phyloP scores from a whole-genome alignment of 768 basidiomycete species.

The Rhodotorula paludigena region DNA sequence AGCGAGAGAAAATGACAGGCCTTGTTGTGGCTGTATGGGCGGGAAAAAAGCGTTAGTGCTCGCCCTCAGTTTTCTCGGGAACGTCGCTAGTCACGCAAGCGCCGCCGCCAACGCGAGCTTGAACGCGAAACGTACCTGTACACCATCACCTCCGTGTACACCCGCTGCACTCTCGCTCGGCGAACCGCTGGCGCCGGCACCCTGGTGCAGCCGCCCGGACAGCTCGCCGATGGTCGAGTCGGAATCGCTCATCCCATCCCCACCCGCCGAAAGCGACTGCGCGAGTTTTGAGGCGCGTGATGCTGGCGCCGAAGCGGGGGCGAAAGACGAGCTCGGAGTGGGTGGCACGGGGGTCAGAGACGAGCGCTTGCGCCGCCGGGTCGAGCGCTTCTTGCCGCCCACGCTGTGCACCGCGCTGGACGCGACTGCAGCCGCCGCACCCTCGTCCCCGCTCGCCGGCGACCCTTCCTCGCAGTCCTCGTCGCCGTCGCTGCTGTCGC shows the following conservation, averaged over 20 bases:
- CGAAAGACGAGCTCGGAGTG: background rate
- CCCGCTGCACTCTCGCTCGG: rapidly evolving
- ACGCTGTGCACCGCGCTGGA: background rate
- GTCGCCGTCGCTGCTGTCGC: background rate
- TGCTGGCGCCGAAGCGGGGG: background rate
- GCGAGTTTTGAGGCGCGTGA: background rate
- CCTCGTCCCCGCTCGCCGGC: background rate
- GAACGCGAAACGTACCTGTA: background rate
- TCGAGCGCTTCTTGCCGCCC: slow-evolving; percentile 11
- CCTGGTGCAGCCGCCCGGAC: background rate
- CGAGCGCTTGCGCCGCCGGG: slow-evolving; percentile 18
- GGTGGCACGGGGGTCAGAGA: background rate
- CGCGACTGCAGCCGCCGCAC: slow-evolving; percentile 1
- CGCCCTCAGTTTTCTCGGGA: background rate
- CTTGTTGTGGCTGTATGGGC: slow-evolving; percentile 7
- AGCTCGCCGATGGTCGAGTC: slow-evolving; percentile 36
- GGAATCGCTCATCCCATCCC: slow-evolving; percentile 26
- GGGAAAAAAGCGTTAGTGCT: background rate
- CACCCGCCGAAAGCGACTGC: slow-evolving; percentile 3
- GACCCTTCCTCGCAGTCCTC: background rate
- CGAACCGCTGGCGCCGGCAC: background rate
- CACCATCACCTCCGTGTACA: background rate
- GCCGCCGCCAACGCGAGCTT: too few relatives aligned
- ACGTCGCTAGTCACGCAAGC: background rate
- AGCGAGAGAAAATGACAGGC: slow-evolving; percentile 34